A percentile compares a stretch with the other conserved stretches of the same genome.
Evolutionary conservation across 768 basidiomycete species (phyloP).

Genomic region (Tricholoma sp.): DNA sequence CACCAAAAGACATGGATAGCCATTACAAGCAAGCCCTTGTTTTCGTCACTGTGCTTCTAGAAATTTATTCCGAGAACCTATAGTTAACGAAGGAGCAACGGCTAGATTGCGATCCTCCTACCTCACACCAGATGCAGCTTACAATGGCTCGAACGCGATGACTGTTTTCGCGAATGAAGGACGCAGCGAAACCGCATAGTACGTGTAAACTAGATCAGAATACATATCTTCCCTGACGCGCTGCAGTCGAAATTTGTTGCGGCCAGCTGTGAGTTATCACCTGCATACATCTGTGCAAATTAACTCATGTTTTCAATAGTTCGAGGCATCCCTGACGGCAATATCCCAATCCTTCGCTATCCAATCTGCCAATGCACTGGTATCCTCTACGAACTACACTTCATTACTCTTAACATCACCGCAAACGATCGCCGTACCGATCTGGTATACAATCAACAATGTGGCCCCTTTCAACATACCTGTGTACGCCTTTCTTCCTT

Average conservation of each 20-base stretch:
- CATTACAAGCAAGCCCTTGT: conserved; percentile 31
- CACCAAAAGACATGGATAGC: conserved; percentile 49
- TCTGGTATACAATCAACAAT: conserved; percentile 45
- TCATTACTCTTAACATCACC: conserved; percentile 45
- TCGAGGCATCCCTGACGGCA: not conserved
- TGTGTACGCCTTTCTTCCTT: conserved; percentile 37
- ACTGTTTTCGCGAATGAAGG: not conserved
- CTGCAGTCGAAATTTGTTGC: not conserved
- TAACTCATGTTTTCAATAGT: not conserved
- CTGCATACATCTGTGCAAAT: not conserved
- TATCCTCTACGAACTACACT: conserved; percentile 12
- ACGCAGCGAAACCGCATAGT: not conserved
- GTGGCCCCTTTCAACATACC: conserved; percentile 56
- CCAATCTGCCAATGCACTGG: not conserved
- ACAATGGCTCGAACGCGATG: not conserved
- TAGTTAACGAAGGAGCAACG: not conserved
- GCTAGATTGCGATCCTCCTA: not conserved
- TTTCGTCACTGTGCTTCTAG: not conserved
- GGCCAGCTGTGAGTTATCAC: not conserved
- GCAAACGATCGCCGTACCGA: conserved; percentile 41
- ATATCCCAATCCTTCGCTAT: not conserved
- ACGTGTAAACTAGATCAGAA: not conserved
- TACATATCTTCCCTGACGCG: not conserved
- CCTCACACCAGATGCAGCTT: not conserved
- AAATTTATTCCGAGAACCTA: not conserved